These are phyloP conservation scores for Hypoxylon crocopeplum DNA, from an alignment of 495 filamentous ascomycete genomes.

Conservation along the genomic window DNA sequence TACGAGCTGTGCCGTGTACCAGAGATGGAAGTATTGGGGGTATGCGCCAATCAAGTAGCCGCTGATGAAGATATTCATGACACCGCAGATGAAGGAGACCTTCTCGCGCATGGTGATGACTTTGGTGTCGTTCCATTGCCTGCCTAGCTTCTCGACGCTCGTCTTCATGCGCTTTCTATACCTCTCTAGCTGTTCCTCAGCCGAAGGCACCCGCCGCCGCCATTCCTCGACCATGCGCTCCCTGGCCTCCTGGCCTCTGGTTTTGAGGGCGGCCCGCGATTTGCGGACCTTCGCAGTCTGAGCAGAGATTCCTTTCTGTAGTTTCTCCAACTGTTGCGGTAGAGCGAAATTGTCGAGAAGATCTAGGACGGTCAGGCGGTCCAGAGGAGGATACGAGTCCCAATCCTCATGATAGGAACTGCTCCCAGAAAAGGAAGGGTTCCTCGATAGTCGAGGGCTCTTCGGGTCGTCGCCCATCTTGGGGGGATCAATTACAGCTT, in stretches of 20 bases:
- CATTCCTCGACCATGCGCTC: constrained; percentile 88
- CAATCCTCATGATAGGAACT: constrained; percentile 87
- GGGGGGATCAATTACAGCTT: constrained; percentile 50
- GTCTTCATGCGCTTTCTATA: constrained; percentile 86
- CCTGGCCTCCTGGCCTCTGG: constrained; percentile 53
- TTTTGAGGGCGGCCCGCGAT: constrained; percentile 75
- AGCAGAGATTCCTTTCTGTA: constrained; percentile 77
- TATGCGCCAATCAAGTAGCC: constrained; percentile 89
- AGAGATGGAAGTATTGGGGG: constrained; percentile 86
- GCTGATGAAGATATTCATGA: constrained; percentile 95
- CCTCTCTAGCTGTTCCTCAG: constrained; percentile 90
- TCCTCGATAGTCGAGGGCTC: constrained; percentile 68
- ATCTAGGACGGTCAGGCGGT: constrained; percentile 90
- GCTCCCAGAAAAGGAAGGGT: constrained; percentile 76
- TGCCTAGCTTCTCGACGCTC: constrained; percentile 84
- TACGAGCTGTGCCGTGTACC: constrained; percentile 84
- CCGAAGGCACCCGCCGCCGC: constrained; percentile 79
- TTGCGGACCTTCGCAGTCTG: constrained; percentile 85
- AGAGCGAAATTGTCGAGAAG: constrained; percentile 93
- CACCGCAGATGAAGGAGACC: constrained; percentile 91
- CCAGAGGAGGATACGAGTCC: constrained; percentile 85
- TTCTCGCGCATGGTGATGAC: constrained; percentile 91
- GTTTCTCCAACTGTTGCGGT: constrained; percentile 84
- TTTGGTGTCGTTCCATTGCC: constrained; percentile 86
- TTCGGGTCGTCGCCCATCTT: constrained; percentile 52